Evolutionary conservation across 306 rosid species (phyloP).

Genomic region (Castanospermum australe): DNA sequence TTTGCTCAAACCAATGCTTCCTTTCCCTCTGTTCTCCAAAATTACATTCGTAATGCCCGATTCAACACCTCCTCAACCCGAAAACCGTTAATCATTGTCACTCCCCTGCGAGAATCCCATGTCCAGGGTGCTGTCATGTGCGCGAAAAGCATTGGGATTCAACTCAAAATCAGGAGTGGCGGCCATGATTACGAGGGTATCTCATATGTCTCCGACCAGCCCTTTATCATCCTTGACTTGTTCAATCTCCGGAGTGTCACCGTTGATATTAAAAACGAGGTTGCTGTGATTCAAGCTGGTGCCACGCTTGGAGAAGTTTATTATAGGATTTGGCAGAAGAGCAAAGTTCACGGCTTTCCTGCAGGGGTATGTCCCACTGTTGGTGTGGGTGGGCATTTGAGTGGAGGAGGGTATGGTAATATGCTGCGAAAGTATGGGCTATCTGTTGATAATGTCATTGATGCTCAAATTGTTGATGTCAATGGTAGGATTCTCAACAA

Average conservation of each 20-base stretch:
- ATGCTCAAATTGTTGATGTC: slow-evolving; percentile 37
- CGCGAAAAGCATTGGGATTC: background rate
- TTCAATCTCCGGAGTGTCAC: slow-evolving; percentile 23
- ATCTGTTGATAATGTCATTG: slow-evolving; percentile 26
- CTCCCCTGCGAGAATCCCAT: slow-evolving; percentile 23
- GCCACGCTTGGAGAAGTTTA: slow-evolving; percentile 44
- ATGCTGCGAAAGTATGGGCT: slow-evolving; percentile 39
- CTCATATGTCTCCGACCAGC: slow-evolving; percentile 21
- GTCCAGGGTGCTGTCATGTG: slow-evolving; percentile 34
- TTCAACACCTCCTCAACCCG: slow-evolving; percentile 33
- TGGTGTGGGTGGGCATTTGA: slow-evolving; percentile 44
- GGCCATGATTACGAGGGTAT: slow-evolving; percentile 50
- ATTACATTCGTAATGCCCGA: slow-evolving; percentile 46
- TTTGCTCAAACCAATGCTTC: slow-evolving; percentile 19
- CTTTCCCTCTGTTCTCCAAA: slow-evolving; percentile 29
- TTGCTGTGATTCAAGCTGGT: slow-evolving; percentile 25
- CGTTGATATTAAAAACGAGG: slow-evolving; percentile 21
- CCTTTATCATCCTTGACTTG: slow-evolving; percentile 37
- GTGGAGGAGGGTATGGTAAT: slow-evolving; percentile 44
- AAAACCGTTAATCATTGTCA: slow-evolving; percentile 37
- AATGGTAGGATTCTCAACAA: slow-evolving; percentile 28
- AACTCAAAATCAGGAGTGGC: slow-evolving; percentile 43
- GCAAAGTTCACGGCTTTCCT: slow-evolving; percentile 42
- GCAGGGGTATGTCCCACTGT: slow-evolving; percentile 50
- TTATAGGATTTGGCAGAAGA: slow-evolving; percentile 36